Evolutionary conservation across 192 early-diverging fungal species (phyloP).

Genomic region (Geosiphon pyriformis): DNA sequence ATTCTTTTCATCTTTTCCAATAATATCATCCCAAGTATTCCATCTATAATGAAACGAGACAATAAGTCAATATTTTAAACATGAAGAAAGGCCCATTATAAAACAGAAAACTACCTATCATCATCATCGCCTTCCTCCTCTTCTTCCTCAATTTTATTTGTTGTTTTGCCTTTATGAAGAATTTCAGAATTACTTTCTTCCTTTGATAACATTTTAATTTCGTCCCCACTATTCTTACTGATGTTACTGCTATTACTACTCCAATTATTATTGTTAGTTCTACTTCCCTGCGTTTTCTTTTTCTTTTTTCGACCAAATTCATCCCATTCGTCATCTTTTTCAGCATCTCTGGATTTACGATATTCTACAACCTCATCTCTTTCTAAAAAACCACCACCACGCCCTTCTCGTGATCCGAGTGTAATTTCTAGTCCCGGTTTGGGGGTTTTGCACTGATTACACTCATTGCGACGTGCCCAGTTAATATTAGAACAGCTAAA

Average conservation of each 20-base stretch:
- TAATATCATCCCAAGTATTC: conserved; percentile 29
- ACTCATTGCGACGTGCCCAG: conserved; percentile 29
- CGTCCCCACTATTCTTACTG: background rate
- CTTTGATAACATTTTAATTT: background rate
- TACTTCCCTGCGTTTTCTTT: background rate
- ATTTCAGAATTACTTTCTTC: background rate
- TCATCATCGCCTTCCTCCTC: conserved; percentile 28
- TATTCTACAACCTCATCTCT: conserved; percentile 32
- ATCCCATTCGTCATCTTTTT: conserved; percentile 32
- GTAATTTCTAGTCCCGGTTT: conserved; percentile 27
- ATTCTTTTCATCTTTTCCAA: conserved; percentile 22
- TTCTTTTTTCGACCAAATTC: conserved; percentile 32
- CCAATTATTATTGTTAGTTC: conserved; percentile 2
- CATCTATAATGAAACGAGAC: conserved; percentile 9
- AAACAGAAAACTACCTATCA: conserved; percentile 19
- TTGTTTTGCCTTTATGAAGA: background rate
- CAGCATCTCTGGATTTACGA: conserved; percentile 17
- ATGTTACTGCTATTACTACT: conserved; percentile 1
- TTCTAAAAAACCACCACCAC: conserved; percentile 34
- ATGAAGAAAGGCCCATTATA: background rate
- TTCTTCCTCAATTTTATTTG: conserved; percentile 17
- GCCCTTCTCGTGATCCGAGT: conserved; percentile 26
- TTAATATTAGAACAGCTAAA: conserved; percentile 34
- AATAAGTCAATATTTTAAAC: background rate
- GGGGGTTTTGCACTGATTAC: conserved; percentile 30